phyloP scores from a whole-genome alignment of 2,329 filamentous ascomycete species.

The Thelonectria olida region DNA sequence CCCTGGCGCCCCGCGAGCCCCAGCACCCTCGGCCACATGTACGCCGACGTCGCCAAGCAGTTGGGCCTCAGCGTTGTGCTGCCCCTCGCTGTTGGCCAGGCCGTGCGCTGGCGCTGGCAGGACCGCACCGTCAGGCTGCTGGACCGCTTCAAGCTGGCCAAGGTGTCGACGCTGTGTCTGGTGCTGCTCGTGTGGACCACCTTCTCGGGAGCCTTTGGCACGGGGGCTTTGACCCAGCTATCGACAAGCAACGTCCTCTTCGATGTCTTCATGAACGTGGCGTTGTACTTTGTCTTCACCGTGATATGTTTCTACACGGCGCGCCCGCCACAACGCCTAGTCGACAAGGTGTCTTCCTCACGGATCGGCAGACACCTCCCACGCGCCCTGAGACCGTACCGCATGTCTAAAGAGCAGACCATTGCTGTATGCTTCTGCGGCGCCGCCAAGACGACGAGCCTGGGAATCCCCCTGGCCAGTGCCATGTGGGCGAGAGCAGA shows the following conservation, averaged over 20 bases:
- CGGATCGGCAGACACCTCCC: slow-evolving; percentile 47
- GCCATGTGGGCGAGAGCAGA: slow-evolving; percentile 72
- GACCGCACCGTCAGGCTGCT: slow-evolving; percentile 63
- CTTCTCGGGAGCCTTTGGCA: slow-evolving; percentile 72
- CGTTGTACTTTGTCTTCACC: slow-evolving; percentile 69
- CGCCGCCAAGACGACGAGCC: slow-evolving; percentile 75
- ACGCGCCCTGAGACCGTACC: slow-evolving; percentile 56
- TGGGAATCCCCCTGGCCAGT: slow-evolving; percentile 74
- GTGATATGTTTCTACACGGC: slow-evolving; percentile 65
- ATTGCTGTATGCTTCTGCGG: slow-evolving; percentile 79
- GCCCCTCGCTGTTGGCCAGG: slow-evolving; percentile 70
- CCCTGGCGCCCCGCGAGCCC: slow-evolving; percentile 63
- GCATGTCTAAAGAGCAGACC: slow-evolving; percentile 67
- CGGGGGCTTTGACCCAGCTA: slow-evolving; percentile 66
- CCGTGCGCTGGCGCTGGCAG: slow-evolving; percentile 60
- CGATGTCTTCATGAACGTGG: slow-evolving; percentile 73
- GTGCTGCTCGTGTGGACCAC: slow-evolving; percentile 67
- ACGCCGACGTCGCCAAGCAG: slow-evolving; percentile 73
- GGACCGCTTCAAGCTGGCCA: slow-evolving; percentile 61
- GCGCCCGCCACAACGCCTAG: slow-evolving; percentile 50
- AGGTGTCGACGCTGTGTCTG: slow-evolving; percentile 58
- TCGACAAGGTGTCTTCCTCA: slow-evolving; percentile 22
- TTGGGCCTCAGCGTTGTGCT: slow-evolving; percentile 73
- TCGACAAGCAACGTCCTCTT: slow-evolving; percentile 71
- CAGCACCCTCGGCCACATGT: slow-evolving; percentile 67